Evolutionary conservation across 1,284 basidiomycete genomes (phyloP).

Genomic region (Trichosporon sp.): DNA sequence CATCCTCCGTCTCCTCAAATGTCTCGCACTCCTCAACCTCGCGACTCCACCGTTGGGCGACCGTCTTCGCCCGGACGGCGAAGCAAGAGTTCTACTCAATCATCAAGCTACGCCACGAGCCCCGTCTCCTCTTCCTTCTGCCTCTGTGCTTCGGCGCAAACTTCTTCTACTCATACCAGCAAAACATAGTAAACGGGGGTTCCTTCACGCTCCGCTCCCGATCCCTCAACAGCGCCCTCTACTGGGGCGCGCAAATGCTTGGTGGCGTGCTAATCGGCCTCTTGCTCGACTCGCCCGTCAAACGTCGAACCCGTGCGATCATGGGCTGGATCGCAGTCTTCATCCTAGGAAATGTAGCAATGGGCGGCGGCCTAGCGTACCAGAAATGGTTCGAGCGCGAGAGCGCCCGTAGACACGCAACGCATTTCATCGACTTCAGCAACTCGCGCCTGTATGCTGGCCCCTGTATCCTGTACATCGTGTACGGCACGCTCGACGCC

Average conservation of each 20-base stretch:
- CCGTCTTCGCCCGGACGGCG: constrained; percentile 10
- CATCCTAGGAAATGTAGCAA: constrained; percentile 24
- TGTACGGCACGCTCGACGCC: constrained; percentile 38
- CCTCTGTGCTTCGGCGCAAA: constrained; percentile 20
- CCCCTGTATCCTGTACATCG: constrained; percentile 30
- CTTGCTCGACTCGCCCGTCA: constrained; percentile 23
- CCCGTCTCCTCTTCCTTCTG: constrained; percentile 23
- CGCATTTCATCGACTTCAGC: constrained; percentile 17
- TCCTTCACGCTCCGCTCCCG: constrained; percentile 40
- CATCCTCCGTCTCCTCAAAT: not conserved
- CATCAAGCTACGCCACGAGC: constrained; percentile 19
- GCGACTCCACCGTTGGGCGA: constrained; percentile 6
- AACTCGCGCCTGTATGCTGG: constrained; percentile 25
- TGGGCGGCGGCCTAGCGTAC: constrained; percentile 25
- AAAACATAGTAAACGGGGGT: constrained; percentile 30
- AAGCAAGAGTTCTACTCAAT: constrained; percentile 13
- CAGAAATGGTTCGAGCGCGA: constrained; percentile 15
- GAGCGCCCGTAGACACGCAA: not conserved
- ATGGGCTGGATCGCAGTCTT: constrained; percentile 24
- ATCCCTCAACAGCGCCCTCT: constrained; percentile 45
- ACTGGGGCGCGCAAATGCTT: constrained; percentile 42
- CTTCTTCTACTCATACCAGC: constrained; percentile 28
- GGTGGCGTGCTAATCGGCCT: constrained; percentile 30
- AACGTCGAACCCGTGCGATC: constrained; percentile 21
- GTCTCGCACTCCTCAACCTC: not conserved